Percentiles rank a stretch among this genome's conserved stretches.
Conservation (phyloP, 495 filamentous ascomycete species). For the Aspergillus cristatus region DNA sequence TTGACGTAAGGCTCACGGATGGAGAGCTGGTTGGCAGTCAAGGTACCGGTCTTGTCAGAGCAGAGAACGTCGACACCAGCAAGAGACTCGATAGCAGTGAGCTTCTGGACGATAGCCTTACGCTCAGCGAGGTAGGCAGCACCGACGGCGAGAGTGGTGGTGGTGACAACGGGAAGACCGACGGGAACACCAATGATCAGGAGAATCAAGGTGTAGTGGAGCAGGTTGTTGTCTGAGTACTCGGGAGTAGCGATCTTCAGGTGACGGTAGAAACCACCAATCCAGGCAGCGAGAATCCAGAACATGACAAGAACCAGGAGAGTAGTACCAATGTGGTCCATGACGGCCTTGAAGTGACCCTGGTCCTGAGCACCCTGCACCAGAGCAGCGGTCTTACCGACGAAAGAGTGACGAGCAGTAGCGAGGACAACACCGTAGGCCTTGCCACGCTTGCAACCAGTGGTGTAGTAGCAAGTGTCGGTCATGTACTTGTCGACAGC, state of each 20-base stretch:
- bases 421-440: slow-evolving; percentile 57
- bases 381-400: slow-evolving; percentile 61
- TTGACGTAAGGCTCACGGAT: slow-evolving; percentile 69
- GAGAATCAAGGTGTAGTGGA: slow-evolving; percentile 58
- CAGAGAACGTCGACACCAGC: slow-evolving; percentile 70
- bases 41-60: slow-evolving; percentile 72
- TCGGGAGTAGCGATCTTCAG: slow-evolving; percentile 57
- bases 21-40: slow-evolving; percentile 66
- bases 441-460: slow-evolving; percentile 71
- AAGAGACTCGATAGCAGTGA: slow-evolving; percentile 67
- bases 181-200: slow-evolving; percentile 68
- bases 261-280: slow-evolving; percentile 68
- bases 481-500: slow-evolving; percentile 73
- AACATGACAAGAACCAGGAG: slow-evolving; percentile 63
- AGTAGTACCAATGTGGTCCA: slow-evolving; percentile 71
- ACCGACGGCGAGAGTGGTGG: slow-evolving; percentile 66
- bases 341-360: slow-evolving; percentile 76
- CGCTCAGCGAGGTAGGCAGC: slow-evolving; percentile 65
- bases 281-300: slow-evolving; percentile 64
- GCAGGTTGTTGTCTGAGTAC: slow-evolving; percentile 41
- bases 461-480: slow-evolving; percentile 64
- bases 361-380: slow-evolving; percentile 62
- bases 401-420: slow-evolving; percentile 59
- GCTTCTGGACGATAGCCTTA: slow-evolving; percentile 69
- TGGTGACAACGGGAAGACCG: slow-evolving; percentile 67